These are phyloP conservation scores for Colletotrichum sp. DNA, from an alignment of 2,329 filamentous ascomycete genomes.

Conservation along the genomic window DNA sequence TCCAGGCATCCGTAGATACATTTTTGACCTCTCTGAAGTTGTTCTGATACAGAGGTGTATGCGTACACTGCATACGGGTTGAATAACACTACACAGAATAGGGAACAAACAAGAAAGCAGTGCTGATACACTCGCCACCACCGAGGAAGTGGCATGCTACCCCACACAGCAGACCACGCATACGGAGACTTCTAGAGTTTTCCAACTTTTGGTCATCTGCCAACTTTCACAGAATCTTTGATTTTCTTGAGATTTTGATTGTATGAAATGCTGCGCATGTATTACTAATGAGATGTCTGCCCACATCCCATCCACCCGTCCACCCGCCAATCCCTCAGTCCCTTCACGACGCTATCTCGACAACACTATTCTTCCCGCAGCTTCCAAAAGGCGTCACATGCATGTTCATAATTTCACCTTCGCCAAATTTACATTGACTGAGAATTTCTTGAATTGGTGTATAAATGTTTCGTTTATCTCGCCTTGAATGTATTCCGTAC, in stretches of 20 bases:
- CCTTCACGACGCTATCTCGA: neutral
- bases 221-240: neutral
- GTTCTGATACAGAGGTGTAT: too few species aligned
- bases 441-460: neutral
- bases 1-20: too few species aligned
- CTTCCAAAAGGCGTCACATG: neutral
- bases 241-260: neutral
- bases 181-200: neutral
- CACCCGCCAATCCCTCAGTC: neutral
- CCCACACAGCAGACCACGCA: neutral
- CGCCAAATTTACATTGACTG: neutral
- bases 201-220: neutral
- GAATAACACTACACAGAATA: too few species aligned
- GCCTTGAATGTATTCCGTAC: neutral
- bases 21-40: too few species aligned
- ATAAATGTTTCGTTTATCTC: neutral
- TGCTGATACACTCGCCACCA: neutral
- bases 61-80: too few species aligned
- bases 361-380: neutral
- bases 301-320: neutral
- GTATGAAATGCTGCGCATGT: neutral
- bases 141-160: neutral
- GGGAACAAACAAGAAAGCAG: neutral
- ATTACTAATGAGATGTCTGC: neutral
- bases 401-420: neutral